A percentile compares a stretch with the other conserved stretches of the same genome.
Conservation (phyloP, 75 land plant genomes). For the Cryptomeria japonica region DNA sequence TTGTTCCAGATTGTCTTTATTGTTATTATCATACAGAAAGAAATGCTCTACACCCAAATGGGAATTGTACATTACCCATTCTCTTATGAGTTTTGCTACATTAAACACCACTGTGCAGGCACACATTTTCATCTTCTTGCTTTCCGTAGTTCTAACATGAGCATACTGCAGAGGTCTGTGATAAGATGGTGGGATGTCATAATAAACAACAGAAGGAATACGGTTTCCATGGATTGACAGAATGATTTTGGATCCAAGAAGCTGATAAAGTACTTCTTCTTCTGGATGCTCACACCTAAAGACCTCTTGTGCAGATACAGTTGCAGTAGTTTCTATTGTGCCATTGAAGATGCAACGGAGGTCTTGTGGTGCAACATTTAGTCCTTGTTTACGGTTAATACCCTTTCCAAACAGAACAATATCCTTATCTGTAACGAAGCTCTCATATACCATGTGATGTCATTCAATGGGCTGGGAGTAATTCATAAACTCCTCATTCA, state of each 20-base stretch:
- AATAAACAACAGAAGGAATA: slow-evolving; percentile 36
- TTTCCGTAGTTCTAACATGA: background rate
- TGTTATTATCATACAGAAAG: slow-evolving; percentile 46
- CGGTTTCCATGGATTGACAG: background rate
- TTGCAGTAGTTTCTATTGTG: slow-evolving; percentile 45
- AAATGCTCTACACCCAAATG: slow-evolving; percentile 34
- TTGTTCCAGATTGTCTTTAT: slow-evolving; percentile 35
- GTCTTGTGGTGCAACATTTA: slow-evolving; percentile 12
- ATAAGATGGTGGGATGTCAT: slow-evolving; percentile 6
- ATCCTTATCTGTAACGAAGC: slow-evolving; percentile 52
- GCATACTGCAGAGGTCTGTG: background rate
- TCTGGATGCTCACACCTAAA: slow-evolving; percentile 77
- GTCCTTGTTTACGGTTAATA: slow-evolving; percentile 40
- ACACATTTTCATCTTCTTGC: slow-evolving; percentile 18
- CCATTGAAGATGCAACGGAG: slow-evolving; percentile 56
- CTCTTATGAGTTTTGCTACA: slow-evolving; percentile 33
- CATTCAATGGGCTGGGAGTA: slow-evolving; percentile 22
- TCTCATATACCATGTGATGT: slow-evolving; percentile 56
- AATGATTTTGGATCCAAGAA: slow-evolving; percentile 5
- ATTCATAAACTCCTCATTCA: background rate
- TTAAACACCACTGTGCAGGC: slow-evolving; percentile 52
- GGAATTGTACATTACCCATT: slow-evolving; percentile 41
- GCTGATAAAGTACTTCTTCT: background rate
- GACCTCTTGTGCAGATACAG: slow-evolving; percentile 72
- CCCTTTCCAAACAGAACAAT: slow-evolving; percentile 81